A percentile compares a stretch with the other conserved stretches of the same genome.
Evolutionary conservation across 306 rosid species (phyloP).

Genomic region (Ormosia emarginata): DNA sequence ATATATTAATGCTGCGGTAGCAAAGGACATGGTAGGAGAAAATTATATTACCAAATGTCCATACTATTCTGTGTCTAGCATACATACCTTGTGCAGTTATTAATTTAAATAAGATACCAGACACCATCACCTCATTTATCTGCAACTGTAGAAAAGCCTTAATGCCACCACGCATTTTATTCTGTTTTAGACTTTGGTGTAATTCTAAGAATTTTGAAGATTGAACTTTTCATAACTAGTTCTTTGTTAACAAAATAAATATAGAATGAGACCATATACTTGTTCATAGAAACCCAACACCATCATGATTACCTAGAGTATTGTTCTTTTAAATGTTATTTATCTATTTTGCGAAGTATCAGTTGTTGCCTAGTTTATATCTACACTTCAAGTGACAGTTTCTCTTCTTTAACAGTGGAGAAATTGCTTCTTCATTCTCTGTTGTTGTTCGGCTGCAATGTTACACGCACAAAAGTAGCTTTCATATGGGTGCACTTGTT

Average conservation of each 20-base stretch:
- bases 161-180: background rate
- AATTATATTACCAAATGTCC: too few species aligned
- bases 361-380: background rate
- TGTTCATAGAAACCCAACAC: background rate
- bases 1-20: background rate
- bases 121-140: too few species aligned
- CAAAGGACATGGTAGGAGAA: background rate
- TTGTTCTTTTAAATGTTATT: slow-evolving; percentile 3
- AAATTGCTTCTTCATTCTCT: slow-evolving; percentile 36
- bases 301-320: background rate
- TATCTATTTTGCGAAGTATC: background rate
- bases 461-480: slow-evolving; percentile 19
- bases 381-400: slow-evolving; percentile 10
- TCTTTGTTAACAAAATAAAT: background rate
- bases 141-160: background rate
- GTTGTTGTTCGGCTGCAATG: slow-evolving; percentile 9
- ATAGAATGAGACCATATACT: background rate
- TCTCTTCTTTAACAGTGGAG: slow-evolving; percentile 38
- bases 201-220: background rate
- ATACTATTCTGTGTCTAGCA: background rate
- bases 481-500: slow-evolving; percentile 23
- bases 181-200: background rate
- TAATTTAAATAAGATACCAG: background rate
- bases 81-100: background rate
- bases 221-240: background rate